Percentiles rank a stretch among this genome's conserved stretches.
Conservation (phyloP, 2,329 filamentous ascomycete species). For the Juglanconis sp. region DNA sequence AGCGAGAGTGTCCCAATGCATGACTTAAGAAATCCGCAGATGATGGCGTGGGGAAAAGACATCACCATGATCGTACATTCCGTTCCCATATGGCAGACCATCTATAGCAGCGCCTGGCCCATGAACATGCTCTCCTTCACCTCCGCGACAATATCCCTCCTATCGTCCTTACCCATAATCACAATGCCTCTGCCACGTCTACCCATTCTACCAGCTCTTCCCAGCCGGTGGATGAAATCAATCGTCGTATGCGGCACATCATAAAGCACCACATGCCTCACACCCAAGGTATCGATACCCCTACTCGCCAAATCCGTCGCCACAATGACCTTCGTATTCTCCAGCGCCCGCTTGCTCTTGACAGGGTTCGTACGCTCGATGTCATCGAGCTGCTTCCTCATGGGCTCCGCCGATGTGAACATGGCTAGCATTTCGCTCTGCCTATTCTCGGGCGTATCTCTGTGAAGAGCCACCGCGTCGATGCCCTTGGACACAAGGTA, state of each 20-base stretch:
- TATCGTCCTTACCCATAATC: slow-evolving; percentile 82
- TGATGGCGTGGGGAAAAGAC: background rate
- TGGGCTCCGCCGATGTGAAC: slow-evolving; percentile 60
- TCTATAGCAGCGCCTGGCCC: slow-evolving; percentile 71
- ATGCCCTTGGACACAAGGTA: slow-evolving; percentile 84
- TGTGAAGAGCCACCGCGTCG: slow-evolving; percentile 78
- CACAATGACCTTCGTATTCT: slow-evolving; percentile 86
- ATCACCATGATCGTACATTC: background rate
- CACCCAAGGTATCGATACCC: slow-evolving; percentile 90
- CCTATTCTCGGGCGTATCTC: slow-evolving; percentile 76
- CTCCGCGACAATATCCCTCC: slow-evolving; percentile 86
- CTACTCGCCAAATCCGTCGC: slow-evolving; percentile 90
- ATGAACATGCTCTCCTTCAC: slow-evolving; percentile 87
- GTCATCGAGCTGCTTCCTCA: slow-evolving; percentile 30
- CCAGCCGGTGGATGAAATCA: slow-evolving; percentile 95
- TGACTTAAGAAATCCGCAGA: background rate
- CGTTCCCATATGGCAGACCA: background rate
- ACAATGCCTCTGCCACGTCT: slow-evolving; percentile 85
- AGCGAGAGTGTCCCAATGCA: too few relatives aligned
- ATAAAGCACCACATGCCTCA: slow-evolving; percentile 88
- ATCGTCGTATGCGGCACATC: slow-evolving; percentile 98
- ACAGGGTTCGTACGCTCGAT: slow-evolving; percentile 24
- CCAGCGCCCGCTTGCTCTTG: slow-evolving; percentile 49
- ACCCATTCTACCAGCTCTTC: slow-evolving; percentile 89
- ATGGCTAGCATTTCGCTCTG: slow-evolving; percentile 72